Base-by-base conservation (phyloP, 441 rosid genomes). In the Populus hybrid region DNA sequence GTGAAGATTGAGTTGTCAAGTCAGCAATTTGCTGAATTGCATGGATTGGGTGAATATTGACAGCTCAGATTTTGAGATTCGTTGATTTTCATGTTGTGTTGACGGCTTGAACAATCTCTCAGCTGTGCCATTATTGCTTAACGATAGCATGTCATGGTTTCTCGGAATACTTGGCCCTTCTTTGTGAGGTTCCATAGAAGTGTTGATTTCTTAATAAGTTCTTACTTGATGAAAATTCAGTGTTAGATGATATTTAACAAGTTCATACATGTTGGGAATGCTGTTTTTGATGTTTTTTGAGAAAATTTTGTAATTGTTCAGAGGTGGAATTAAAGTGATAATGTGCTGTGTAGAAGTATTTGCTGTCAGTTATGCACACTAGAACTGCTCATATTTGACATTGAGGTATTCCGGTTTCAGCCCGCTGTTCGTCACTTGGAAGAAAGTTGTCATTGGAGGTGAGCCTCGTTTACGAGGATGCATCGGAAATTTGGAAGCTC, bases 401-500 rank as follows among this genome's bases (percentile, higher is more conserved):
- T 75, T 61, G 59, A 24, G 9, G 11, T 76, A 2, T 70, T 70
- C 78, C 72, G 75, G 40, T 76, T 87, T 75, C 84, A 96, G 98
- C 84, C 99, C 98, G 67, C 84, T 96, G 87, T 96, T 96, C 82
- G 99, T 96, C 50, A 96, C 98, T 16, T 96, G 99, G 99, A 94
- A 94, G 91, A 92, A 92, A 81, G 86, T 86, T 42, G 92, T 88
- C 83, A 91, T 89, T 85, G 97, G 97, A 70, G 87, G 90, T 10
- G 98, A 92, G 87, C 98, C 98, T 87, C 92, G 91, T 24, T 82
- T 96, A 84, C 98, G 98, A 79, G 99, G 99, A 79, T 96, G 99
- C 84, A 96, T 96, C 61, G 99, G 99, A 82, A 92, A 96, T 19
- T 88, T 96, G 66, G 99, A 96, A 87, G 91, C 97, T 75, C 94